phyloP scores from a whole-genome alignment of 1,284 basidiomycete species.

The Pseudozyma pruni region DNA sequence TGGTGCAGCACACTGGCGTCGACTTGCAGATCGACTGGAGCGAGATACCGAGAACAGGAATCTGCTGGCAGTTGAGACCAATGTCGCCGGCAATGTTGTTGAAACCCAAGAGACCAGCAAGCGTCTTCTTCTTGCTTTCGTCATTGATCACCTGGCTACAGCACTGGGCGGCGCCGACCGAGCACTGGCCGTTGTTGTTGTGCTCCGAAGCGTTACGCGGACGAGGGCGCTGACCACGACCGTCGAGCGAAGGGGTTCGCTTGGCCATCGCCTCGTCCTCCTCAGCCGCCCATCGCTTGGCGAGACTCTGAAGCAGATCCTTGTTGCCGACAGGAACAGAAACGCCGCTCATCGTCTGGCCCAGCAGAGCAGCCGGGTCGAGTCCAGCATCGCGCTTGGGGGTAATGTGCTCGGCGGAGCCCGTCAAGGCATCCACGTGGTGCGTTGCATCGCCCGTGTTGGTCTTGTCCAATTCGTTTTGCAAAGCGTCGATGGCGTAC shows the following conservation, averaged over 20 bases:
- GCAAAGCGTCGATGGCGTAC: conserved; percentile 33
- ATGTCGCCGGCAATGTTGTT: conserved; percentile 44
- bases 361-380: conserved; percentile 25
- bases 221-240: conserved; percentile 41
- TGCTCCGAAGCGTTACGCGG: conserved; percentile 22
- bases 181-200: conserved; percentile 56
- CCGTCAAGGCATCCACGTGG: conserved; percentile 43
- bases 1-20: conserved; percentile 51
- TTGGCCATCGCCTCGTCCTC: conserved; percentile 42
- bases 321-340: conserved; percentile 39
- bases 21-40: conserved; percentile 50
- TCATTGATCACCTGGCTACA: conserved; percentile 52
- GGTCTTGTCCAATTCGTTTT: conserved; percentile 38
- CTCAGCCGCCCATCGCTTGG: conserved; percentile 36
- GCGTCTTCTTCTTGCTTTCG: conserved; percentile 50
- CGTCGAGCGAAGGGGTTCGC: conserved; percentile 29
- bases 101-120: conserved; percentile 49
- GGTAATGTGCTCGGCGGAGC: conserved; percentile 32
- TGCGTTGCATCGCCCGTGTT: conserved; percentile 38
- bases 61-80: conserved; percentile 51
- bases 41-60: conserved; percentile 44
- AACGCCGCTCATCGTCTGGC: conserved; percentile 23
- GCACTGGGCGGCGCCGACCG: conserved; percentile 45
- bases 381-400: conserved; percentile 9
- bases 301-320: conserved; percentile 28